These are phyloP conservation scores for Apocynum venetum DNA, from an alignment of 257 asterid genomes.

Conservation along the genomic window DNA sequence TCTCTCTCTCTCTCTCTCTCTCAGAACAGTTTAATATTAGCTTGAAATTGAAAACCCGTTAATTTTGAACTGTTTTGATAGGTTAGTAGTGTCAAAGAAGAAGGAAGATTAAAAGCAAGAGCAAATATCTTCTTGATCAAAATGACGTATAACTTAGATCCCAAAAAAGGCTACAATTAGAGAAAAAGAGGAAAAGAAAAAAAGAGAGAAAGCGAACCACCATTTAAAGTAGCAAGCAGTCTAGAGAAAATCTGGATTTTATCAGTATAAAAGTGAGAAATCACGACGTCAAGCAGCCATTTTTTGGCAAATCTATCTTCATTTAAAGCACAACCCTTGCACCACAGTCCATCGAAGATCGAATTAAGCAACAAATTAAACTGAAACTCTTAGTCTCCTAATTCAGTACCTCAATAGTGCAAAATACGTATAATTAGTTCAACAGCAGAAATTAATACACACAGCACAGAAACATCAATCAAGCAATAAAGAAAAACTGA, in stretches of 20 bases:
- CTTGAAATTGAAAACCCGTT: neutral
- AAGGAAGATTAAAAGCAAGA: neutral
- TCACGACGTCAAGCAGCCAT: neutral
- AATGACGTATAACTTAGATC: neutral
- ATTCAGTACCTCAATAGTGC: neutral
- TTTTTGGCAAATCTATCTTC: neutral
- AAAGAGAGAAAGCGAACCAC: neutral
- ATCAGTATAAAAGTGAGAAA: neutral
- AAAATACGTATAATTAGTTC: neutral
- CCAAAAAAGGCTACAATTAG: neutral
- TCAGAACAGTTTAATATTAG: neutral
- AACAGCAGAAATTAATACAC: neutral
- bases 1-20: neutral
- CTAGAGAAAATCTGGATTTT: neutral
- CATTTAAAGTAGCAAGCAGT: too few species aligned
- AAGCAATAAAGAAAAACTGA: neutral
- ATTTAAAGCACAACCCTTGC: neutral
- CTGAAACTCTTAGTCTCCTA: neutral
- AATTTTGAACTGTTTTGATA: neutral
- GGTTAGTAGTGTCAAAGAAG: neutral
- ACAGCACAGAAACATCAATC: neutral
- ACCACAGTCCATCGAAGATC: neutral
- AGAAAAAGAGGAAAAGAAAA: neutral
- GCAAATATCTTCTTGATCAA: neutral
- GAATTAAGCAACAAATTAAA: neutral